A percentile compares a stretch with the other conserved stretches of the same genome.
phyloP scores from a whole-genome alignment of 495 filamentous ascomycete species.

The Lichenothelia convexa region DNA sequence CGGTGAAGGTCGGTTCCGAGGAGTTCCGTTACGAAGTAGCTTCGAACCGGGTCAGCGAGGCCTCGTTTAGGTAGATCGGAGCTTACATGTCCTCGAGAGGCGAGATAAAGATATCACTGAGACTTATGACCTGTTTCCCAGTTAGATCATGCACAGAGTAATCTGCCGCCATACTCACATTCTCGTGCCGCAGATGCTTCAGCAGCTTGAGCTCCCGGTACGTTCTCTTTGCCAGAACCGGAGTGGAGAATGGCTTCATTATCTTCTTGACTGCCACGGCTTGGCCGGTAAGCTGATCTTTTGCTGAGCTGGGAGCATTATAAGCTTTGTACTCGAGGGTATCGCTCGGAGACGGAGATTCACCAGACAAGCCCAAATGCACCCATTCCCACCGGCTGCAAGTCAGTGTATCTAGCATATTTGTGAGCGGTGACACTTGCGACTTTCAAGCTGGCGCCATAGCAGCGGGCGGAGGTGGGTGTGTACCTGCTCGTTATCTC shows the following conservation, averaged over 20 bases:
- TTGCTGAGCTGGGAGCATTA: constrained; percentile 53
- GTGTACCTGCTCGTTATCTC: constrained; percentile 98
- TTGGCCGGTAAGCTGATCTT: constrained; percentile 88
- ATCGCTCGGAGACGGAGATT: constrained; percentile 10
- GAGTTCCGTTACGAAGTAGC: constrained; percentile 95
- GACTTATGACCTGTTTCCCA: constrained; percentile 65
- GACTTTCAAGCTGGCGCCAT: too few relatives aligned
- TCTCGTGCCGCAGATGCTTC: constrained; percentile 93
- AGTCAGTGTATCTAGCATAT: constrained; percentile 66
- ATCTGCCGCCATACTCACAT: constrained; percentile 37
- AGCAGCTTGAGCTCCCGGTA: constrained; percentile 94
- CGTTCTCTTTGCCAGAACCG: constrained; percentile 88
- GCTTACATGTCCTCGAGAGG: constrained; percentile 93
- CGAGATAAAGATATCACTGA: constrained; percentile 99
- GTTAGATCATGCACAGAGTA: neutral
- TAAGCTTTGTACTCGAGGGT: neutral
- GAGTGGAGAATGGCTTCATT: constrained; percentile 99
- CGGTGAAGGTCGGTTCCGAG: constrained; percentile 93
- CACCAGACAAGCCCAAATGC: constrained; percentile 98
- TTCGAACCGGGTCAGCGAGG: constrained; percentile 21
- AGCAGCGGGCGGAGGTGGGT: too few relatives aligned
- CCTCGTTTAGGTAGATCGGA: neutral
- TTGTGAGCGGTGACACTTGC: neutral
- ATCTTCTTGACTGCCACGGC: constrained; percentile 99
- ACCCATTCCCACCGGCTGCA: constrained; percentile 97